Conservation (phyloP, 257 asterid genomes). For the Solanum ossicruentum region DNA sequence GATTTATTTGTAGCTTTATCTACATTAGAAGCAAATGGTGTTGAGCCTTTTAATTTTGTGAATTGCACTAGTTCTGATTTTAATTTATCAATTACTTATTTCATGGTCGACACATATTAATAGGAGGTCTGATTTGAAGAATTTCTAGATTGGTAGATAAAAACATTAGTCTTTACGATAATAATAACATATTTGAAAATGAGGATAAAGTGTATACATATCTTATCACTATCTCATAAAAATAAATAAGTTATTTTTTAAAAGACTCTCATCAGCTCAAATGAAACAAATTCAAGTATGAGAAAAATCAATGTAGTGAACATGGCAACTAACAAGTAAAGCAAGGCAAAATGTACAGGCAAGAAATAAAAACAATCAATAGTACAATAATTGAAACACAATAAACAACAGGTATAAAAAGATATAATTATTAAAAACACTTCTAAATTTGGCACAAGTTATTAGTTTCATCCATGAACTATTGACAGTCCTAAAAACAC, state of each 20-base stretch:
- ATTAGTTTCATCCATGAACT: no score
- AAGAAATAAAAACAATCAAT: no score
- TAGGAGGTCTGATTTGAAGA: neutral
- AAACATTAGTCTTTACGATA: neutral
- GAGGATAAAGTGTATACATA: neutral
- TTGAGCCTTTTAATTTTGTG: no score
- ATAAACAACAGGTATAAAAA: neutral
- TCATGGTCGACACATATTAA: no score
- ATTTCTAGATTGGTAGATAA: neutral
- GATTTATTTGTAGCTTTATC: neutral
- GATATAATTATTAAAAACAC: no score
- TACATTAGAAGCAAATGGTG: neutral
- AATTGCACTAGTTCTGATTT: neutral
- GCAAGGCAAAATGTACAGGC: neutral
- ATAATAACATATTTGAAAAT: neutral
- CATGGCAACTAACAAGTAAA: neutral
- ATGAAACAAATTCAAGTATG: neutral
- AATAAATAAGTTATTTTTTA: fast-evolving
- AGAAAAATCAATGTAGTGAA: no score
- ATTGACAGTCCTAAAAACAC: no score
- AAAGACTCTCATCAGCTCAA: fast-evolving
- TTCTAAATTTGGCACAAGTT: no score
- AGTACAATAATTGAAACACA: neutral
- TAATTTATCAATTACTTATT: neutral
- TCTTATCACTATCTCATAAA: no score